These are phyloP conservation scores for Harringtonia lauricola DNA, from an alignment of 2,329 filamentous ascomycete genomes.

Conservation along the genomic window DNA sequence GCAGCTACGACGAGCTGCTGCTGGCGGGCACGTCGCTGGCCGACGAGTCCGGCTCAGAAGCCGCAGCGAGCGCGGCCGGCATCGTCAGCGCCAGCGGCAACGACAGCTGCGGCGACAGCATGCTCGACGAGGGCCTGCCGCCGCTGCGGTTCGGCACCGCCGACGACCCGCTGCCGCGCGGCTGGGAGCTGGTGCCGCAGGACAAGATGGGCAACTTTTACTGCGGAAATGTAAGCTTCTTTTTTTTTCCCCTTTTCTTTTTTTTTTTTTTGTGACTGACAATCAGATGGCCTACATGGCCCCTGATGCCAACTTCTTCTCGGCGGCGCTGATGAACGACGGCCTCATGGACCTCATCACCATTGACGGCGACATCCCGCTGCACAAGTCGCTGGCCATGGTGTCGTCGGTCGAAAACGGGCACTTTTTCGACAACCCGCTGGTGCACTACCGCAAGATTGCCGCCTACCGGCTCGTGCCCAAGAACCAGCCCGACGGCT, in stretches of 20 bases:
- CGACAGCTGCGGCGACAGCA: not conserved
- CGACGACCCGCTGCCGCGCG: conserved; percentile 61
- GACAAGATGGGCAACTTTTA: conserved; percentile 87
- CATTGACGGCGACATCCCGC: conserved; percentile 64
- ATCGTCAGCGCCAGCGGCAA: not conserved
- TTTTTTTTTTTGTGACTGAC: not conserved
- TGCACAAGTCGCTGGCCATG: conserved; percentile 54
- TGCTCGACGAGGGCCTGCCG: conserved; percentile 42
- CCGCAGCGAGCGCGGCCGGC: not conserved
- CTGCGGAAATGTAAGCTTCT: conserved; percentile 62
- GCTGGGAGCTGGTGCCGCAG: conserved; percentile 64
- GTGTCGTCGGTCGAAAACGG: conserved; percentile 62
- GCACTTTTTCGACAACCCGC: conserved; percentile 67
- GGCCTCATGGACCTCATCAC: conserved; percentile 78
- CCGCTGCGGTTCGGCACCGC: conserved; percentile 69
- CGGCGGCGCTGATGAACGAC: conserved; percentile 70
- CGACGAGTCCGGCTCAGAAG: not conserved
- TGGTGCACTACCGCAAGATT: conserved; percentile 75
- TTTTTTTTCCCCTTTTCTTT: conserved; percentile 9
- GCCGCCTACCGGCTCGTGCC: conserved; percentile 80
- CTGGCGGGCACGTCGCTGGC: not conserved
- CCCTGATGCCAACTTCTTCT: conserved; percentile 76
- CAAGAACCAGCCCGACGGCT: conserved; percentile 58
- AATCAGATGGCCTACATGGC: conserved; percentile 80
- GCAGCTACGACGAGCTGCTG: not conserved